A percentile compares a stretch with the other conserved stretches of the same genome.
These are phyloP conservation scores for Aspergillus incahuasiensis DNA, from an alignment of 495 filamentous ascomycete species.

Conservation along the genomic window DNA sequence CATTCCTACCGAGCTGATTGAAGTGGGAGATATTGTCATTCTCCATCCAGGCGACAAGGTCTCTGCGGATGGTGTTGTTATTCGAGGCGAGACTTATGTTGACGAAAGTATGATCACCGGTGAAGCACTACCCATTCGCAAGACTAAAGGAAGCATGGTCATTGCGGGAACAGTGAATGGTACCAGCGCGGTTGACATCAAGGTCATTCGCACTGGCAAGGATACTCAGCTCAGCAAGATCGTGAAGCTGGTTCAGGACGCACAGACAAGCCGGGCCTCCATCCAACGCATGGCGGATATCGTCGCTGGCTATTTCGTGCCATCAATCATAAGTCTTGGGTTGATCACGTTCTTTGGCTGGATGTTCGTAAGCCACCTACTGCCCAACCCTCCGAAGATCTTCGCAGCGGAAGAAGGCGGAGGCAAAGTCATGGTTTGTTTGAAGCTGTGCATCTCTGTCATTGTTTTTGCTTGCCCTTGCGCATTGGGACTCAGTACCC, in stretches of 20 bases:
- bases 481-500: conserved; percentile 87
- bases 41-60: conserved; percentile 95
- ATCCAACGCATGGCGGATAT: conserved; percentile 93
- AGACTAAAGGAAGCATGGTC: conserved; percentile 69
- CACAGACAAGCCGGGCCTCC: conserved; percentile 88
- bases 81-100: conserved; percentile 84
- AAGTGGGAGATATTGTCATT: conserved; percentile 90
- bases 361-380: conserved; percentile 90
- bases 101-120: conserved; percentile 99
- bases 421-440: conserved; percentile 89
- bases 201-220: conserved; percentile 85
- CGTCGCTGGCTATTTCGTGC: conserved; percentile 92
- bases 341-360: conserved; percentile 81
- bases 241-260: conserved; percentile 92
- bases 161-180: conserved; percentile 98
- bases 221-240: conserved; percentile 98
- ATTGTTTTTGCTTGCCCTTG: conserved; percentile 99
- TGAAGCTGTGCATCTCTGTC: conserved; percentile 97
- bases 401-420: conserved; percentile 78
- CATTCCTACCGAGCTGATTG: conserved; percentile 91
- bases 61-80: conserved; percentile 85
- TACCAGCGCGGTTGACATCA: conserved; percentile 84
- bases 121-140: conserved; percentile 89
- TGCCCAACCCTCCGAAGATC: conserved; percentile 79
- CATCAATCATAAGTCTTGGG: conserved; percentile 78